These are phyloP conservation scores for Suhomyces bolitotheri DNA, from an alignment of 1,139 yeast genomes.

Conservation along the genomic window DNA sequence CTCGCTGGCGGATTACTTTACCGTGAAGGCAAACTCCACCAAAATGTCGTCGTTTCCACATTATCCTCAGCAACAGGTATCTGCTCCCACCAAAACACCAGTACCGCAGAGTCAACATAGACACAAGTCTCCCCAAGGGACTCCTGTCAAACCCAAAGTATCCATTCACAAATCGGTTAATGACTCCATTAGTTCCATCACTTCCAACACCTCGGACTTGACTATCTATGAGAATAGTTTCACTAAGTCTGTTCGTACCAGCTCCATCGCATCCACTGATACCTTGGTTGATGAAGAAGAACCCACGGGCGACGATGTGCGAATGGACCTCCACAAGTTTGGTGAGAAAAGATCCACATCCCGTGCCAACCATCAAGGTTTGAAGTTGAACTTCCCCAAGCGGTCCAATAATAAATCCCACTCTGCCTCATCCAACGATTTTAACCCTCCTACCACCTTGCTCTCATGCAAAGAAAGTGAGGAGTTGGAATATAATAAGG, in stretches of 20 bases:
- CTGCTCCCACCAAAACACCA: constrained; percentile 1
- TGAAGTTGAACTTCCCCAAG: constrained; percentile 10
- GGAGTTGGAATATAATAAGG: constrained; percentile 11
- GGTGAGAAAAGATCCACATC: constrained; percentile 1
- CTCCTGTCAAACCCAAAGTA: neutral
- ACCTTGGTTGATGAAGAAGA: constrained; percentile 16
- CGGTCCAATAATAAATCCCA: constrained; percentile 11
- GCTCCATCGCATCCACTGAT: constrained; percentile 12
- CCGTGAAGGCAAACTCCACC: constrained; percentile 13
- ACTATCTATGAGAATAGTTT: constrained; percentile 14
- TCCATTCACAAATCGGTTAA: constrained; percentile 11
- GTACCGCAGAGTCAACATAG: constrained; percentile 7
- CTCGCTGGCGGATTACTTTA: constrained; percentile 21
- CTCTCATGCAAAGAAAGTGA: constrained; percentile 12
- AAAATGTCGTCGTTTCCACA: constrained; percentile 5
- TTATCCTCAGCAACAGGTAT: neutral
- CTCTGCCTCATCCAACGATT: constrained; percentile 11
- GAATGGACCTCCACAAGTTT: constrained; percentile 3
- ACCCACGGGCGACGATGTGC: neutral
- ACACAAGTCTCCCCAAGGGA: neutral
- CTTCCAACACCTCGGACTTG: constrained; percentile 21
- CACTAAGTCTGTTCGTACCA: constrained; percentile 14
- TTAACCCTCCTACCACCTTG: constrained; percentile 7
- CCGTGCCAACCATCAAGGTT: constrained; percentile 3
- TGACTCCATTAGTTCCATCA: constrained; percentile 22